Evolutionary conservation across 495 filamentous ascomycete species (phyloP).

Genomic region (Penicillium paxilli): DNA sequence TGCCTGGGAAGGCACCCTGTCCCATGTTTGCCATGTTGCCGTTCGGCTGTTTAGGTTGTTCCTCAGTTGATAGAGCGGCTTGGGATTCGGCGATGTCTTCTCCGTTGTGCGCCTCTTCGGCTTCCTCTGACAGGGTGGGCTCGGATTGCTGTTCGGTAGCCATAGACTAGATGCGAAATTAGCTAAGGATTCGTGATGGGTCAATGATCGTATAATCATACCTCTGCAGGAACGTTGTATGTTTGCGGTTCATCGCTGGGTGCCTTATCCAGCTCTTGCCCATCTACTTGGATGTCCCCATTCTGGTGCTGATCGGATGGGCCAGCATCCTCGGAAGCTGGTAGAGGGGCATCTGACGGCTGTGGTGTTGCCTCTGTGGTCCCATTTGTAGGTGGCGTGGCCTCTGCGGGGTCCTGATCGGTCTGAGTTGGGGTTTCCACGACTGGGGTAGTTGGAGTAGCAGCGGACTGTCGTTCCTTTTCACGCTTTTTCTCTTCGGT

Average conservation of each 20-base stretch:
- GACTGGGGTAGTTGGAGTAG: conserved; percentile 19
- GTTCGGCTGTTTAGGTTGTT: conserved; percentile 12
- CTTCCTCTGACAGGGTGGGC: not conserved
- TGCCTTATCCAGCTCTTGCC: not conserved
- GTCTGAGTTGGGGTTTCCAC: conserved; percentile 17
- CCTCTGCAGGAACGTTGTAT: conserved; percentile 1
- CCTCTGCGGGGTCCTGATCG: conserved; percentile 18
- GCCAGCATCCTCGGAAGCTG: not conserved
- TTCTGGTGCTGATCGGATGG: not conserved
- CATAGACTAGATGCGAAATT: conserved; percentile 2
- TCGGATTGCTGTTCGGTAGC: conserved; percentile 11
- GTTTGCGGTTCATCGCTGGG: not conserved
- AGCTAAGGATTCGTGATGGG: not conserved
- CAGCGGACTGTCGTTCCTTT: conserved; percentile 50
- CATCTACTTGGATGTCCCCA: conserved; percentile 5
- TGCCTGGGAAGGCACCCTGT: conserved; percentile 56
- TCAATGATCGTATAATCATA: not conserved
- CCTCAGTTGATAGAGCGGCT: conserved; percentile 8
- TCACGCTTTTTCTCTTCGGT: conserved; percentile 84
- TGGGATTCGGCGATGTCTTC: not conserved
- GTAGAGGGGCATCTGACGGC: conserved; percentile 5
- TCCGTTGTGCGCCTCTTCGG: not conserved
- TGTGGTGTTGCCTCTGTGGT: not conserved
- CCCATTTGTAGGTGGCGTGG: not conserved
- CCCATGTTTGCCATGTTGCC: conserved; percentile 26